Percentiles rank a stretch among this genome's conserved stretches.
These are phyloP conservation scores for Pyricularia sp. DNA, from an alignment of 2,329 filamentous ascomycete species.

Conservation along the genomic window DNA sequence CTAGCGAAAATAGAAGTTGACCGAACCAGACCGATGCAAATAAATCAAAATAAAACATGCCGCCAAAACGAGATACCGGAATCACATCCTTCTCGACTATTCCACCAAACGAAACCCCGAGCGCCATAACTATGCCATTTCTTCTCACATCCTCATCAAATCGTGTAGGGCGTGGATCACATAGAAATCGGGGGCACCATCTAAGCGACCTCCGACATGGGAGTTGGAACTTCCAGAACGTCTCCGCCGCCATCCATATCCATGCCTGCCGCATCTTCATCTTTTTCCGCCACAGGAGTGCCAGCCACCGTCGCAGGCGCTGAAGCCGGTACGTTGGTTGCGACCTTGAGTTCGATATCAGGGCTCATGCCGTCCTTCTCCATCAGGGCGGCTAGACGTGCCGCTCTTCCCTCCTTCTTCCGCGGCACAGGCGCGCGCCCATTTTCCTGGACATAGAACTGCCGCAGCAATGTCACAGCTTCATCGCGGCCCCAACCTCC, in stretches of 20 bases:
- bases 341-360: background rate
- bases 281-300: background rate
- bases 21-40: background rate
- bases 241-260: background rate
- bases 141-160: background rate
- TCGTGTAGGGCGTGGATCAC: background rate
- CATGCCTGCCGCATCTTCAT: background rate
- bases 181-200: background rate
- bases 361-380: conserved; percentile 26
- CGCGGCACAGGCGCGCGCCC: conserved; percentile 56
- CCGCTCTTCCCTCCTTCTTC: conserved; percentile 47
- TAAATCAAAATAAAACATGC: background rate
- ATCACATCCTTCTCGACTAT: background rate
- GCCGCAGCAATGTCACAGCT: conserved; percentile 81
- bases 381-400: conserved; percentile 42
- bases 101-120: background rate
- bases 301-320: background rate
- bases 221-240: background rate
- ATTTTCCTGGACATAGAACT: conserved; percentile 98
- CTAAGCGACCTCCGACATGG: conserved; percentile 4
- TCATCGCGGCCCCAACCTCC: conserved; percentile 86
- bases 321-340: background rate
- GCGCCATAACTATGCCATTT: background rate
- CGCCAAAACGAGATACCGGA: background rate
- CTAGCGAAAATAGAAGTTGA: background rate